Percentiles rank a stretch among this genome's conserved stretches.
These are phyloP conservation scores for Vitis labrusca DNA, from an alignment of 164 flowering plant genomes.

Conservation along the genomic window DNA sequence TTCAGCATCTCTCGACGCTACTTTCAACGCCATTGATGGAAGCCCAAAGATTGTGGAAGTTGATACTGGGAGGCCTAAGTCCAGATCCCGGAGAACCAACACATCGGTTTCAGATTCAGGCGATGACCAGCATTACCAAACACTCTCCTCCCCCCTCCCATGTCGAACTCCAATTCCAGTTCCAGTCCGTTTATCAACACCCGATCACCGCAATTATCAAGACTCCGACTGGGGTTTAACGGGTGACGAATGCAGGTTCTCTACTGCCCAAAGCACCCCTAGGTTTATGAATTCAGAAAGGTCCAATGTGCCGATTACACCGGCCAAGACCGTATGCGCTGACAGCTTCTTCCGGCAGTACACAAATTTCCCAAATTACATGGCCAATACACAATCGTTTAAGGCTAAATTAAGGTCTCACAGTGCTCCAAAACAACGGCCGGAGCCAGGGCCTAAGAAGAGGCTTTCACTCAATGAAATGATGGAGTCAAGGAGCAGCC, in stretches of 20 bases:
- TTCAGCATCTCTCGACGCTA: slow-evolving; percentile 51
- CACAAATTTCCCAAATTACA: slow-evolving; percentile 40
- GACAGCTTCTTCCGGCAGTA: slow-evolving; percentile 29
- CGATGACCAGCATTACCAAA: slow-evolving; percentile 29
- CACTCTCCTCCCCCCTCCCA: slow-evolving; percentile 36
- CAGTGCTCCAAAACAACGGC: slow-evolving; percentile 60
- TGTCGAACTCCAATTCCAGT: slow-evolving; percentile 16
- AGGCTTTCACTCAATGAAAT: slow-evolving; percentile 40
- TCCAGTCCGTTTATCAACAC: slow-evolving; percentile 26
- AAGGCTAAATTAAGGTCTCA: slow-evolving; percentile 57
- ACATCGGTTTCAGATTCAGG: slow-evolving; percentile 23
- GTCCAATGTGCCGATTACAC: slow-evolving; percentile 27
- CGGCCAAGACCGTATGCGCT: slow-evolving; percentile 38
- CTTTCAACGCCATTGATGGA: slow-evolving; percentile 25
- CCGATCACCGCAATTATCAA: slow-evolving; percentile 23
- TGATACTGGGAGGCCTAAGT: slow-evolving; percentile 48
- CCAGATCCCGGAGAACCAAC: slow-evolving; percentile 41
- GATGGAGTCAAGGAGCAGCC: slow-evolving; percentile 57
- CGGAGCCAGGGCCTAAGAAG: slow-evolving; percentile 38
- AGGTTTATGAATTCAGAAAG: slow-evolving; percentile 27
- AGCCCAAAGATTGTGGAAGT: slow-evolving; percentile 62
- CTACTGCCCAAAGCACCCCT: slow-evolving; percentile 62
- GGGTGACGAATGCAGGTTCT: slow-evolving; percentile 45
- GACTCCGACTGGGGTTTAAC: slow-evolving; percentile 35
- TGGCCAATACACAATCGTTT: slow-evolving; percentile 58